Evolutionary conservation across 1,284 basidiomycete species (phyloP).

Genomic region (Puccinia sorghi): DNA sequence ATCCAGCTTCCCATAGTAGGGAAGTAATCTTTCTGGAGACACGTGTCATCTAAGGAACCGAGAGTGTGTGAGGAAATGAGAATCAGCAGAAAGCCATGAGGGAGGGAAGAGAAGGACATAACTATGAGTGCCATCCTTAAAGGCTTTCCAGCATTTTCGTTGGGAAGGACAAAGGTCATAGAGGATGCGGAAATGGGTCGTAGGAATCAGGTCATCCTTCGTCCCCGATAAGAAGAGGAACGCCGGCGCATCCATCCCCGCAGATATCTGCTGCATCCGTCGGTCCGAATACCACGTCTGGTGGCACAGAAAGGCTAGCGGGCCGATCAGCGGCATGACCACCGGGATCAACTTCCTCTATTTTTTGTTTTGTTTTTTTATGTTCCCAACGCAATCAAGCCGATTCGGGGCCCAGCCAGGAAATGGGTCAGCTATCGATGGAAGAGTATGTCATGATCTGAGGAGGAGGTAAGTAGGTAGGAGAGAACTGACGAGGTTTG

Average conservation of each 20-base stretch:
- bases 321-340: constrained; percentile 44
- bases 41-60: constrained; percentile 37
- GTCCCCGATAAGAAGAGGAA: constrained; percentile 43
- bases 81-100: too few relatives aligned
- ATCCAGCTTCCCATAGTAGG: constrained; percentile 37
- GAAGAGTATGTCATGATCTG: neutral
- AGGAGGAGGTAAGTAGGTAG: neutral
- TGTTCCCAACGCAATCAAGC: neutral
- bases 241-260: neutral
- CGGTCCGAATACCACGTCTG: constrained; percentile 48
- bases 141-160: constrained; percentile 37
- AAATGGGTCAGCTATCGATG: neutral
- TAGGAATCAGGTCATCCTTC: constrained; percentile 43
- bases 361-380: neutral
- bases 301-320: constrained; percentile 42
- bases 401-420: neutral
- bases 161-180: constrained; percentile 32
- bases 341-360: constrained; percentile 43
- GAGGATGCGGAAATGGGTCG: constrained; percentile 32
- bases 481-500: constrained; percentile 27
- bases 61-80: neutral
- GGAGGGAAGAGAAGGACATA: neutral
- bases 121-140: constrained; percentile 45
- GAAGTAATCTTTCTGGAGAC: constrained; percentile 45
- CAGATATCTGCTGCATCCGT: constrained; percentile 16